Base-by-base conservation (phyloP, 805 yeast genomes). In the Tetrapisispora pingtungensis region DNA sequence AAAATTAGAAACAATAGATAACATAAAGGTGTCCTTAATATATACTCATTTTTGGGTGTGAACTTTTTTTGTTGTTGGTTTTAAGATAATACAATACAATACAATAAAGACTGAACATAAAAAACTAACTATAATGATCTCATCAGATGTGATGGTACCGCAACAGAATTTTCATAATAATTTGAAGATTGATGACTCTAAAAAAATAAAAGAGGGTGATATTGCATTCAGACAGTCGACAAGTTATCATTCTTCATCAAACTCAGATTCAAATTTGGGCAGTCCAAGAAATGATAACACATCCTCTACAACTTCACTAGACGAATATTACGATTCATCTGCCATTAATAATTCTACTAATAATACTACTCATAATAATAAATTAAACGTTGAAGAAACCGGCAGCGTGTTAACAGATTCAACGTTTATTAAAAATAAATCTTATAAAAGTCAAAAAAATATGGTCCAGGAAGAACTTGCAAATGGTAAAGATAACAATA, bases 221-320 rank as follows among this genome's bases (percentile, higher is more conserved):
- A 24, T 22, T 22, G 30, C 26, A 8, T 50, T 48, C 40, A 45
- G 43, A 12, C 53, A 54, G 33, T 41, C 51, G n/a, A 34, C 39
- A 17, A 52, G 57, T 32, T 49, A 44, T 34, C 55, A 52, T 27
- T 54, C 58, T 3, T 51, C 55, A 19, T 51, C 56, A 15, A 54
- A 52, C 39, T 54, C 57, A 15, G 59, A 54, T 38, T 54, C 56
- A 17, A 54, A 54, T 22, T 36, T 48, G 10, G 59, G 48, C 7
- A 50, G 56, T 33, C 57, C 61, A 5, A 46, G 55, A 33, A 51
- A 49, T 31, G 55, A 50, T 24, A 45, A 28, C 10, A 45, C 54
- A n/a, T 52, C 56, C 3, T 53, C 55, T 13, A 27, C 40, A 10
- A 52, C 55, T 12, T 50, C 54, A 10, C 46, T 52, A 14, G 56